Evolutionary conservation across 352 stramenopile species (phyloP).

Genomic region (Phytopythium vexans): DNA sequence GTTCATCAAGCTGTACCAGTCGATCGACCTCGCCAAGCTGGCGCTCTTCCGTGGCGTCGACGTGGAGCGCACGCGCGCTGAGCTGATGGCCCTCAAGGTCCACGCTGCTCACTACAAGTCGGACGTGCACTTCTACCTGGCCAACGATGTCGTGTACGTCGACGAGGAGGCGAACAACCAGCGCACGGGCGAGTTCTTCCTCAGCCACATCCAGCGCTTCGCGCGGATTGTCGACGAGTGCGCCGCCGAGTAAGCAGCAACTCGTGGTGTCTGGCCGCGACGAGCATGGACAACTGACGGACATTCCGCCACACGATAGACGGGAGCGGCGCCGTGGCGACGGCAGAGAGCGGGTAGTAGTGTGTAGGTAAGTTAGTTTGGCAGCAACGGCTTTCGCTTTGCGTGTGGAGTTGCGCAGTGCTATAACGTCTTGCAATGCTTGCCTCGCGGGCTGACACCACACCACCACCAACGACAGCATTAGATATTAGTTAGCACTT

Average conservation of each 20-base stretch:
- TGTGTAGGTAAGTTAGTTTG: no score
- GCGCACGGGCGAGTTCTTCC: conserved; percentile 87
- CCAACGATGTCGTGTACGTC: conserved; percentile 74
- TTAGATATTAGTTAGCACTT: no score
- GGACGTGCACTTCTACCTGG: conserved; percentile 84
- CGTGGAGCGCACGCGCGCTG: conserved; percentile 55
- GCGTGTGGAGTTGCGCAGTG: no score
- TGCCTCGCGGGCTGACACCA: no score
- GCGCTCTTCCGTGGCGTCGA: conserved; percentile 87
- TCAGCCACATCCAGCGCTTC: conserved; percentile 88
- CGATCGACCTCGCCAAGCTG: conserved; percentile 94
- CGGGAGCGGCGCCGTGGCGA: no score
- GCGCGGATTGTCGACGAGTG: conserved; percentile 85
- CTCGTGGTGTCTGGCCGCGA: background rate
- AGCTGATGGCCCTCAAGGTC: conserved; percentile 83
- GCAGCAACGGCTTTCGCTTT: no score
- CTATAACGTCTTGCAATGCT: no score
- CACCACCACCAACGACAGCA: no score
- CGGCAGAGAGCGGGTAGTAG: no score
- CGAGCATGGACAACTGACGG: no score
- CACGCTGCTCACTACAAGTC: conserved; percentile 57
- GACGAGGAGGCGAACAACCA: conserved; percentile 84
- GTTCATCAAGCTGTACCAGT: conserved; percentile 97
- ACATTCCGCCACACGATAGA: no score
- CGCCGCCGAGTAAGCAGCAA: conserved; percentile 20